Conservation (phyloP, 2,329 filamentous ascomycete genomes). For the Monosporascus sp. region DNA sequence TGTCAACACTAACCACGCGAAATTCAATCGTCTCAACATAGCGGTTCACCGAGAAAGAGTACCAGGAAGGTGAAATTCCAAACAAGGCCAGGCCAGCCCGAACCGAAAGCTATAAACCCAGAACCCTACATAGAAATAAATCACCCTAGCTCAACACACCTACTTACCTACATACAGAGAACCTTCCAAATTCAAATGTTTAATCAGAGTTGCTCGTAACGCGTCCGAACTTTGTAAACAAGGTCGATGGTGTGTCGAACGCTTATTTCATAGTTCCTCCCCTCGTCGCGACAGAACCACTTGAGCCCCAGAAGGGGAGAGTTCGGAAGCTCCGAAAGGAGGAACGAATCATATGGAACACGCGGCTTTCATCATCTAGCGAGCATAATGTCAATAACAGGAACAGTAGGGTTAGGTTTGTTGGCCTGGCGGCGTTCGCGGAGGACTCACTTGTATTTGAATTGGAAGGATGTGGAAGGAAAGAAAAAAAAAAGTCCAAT, state of each 20-base stretch:
- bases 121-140: too few relatives aligned
- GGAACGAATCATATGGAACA: conserved; percentile 84
- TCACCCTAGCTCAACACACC: too few relatives aligned
- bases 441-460: conserved; percentile 85
- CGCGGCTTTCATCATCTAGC: conserved; percentile 99
- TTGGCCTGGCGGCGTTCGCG: neutral
- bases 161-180: neutral
- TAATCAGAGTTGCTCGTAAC: conserved; percentile 94
- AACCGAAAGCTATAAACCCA: too few relatives aligned
- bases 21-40: too few relatives aligned
- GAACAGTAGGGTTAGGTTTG: conserved; percentile 27
- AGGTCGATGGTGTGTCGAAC: conserved; percentile 94
- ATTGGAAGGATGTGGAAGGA: conserved; percentile 92
- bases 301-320: conserved; percentile 88
- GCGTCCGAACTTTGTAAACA: conserved; percentile 94
- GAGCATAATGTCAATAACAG: neutral
- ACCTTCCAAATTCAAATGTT: conserved; percentile 32
- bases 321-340: conserved; percentile 62
- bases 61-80: too few relatives aligned
- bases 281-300: conserved; percentile 68
- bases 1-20: too few relatives aligned
- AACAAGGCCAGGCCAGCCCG: too few relatives aligned
- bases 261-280: conserved; percentile 87
- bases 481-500: conserved; percentile 38
- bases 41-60: too few relatives aligned